Evolutionary conservation across 2,329 filamentous ascomycete genomes (phyloP).

Genomic region (Paecilomyces formosus): DNA sequence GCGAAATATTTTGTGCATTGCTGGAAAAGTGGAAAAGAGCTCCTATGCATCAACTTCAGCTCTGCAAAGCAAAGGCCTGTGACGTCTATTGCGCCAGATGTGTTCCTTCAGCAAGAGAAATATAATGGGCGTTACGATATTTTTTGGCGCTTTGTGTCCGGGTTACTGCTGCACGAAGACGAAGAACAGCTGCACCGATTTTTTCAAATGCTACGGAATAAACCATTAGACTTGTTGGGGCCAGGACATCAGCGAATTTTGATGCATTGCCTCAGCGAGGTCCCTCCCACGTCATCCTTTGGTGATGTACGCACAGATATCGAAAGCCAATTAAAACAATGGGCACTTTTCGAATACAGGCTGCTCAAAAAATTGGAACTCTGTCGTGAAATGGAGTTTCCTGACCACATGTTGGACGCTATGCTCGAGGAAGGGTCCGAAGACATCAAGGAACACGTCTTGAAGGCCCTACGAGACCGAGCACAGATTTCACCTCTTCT

Average conservation of each 20-base stretch:
- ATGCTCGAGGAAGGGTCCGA: not conserved
- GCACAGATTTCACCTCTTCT: not conserved
- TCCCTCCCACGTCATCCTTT: conserved; percentile 1
- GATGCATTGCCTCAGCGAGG: conserved; percentile 32
- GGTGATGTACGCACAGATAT: not conserved
- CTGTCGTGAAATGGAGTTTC: not conserved
- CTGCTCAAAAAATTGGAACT: not conserved
- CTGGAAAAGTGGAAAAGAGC: conserved; percentile 15
- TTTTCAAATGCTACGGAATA: conserved; percentile 22
- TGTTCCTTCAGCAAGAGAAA: conserved; percentile 29
- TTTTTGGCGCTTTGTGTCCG: conserved; percentile 38
- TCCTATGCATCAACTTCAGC: conserved; percentile 6
- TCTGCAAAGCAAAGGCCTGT: not conserved
- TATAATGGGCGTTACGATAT: conserved; percentile 34
- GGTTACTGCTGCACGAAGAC: conserved; percentile 20
- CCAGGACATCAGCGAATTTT: conserved; percentile 31
- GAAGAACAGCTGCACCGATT: conserved; percentile 12
- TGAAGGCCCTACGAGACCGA: not conserved
- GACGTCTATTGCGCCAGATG: not conserved
- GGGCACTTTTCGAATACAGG: not conserved
- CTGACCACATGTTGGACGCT: not conserved
- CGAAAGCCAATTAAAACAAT: not conserved
- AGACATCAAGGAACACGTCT: not conserved
- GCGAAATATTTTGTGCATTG: conserved; percentile 32
- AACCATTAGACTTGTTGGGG: conserved; percentile 32